These are phyloP conservation scores for Plantago major DNA, from an alignment of 257 asterid genomes.

Conservation along the genomic window DNA sequence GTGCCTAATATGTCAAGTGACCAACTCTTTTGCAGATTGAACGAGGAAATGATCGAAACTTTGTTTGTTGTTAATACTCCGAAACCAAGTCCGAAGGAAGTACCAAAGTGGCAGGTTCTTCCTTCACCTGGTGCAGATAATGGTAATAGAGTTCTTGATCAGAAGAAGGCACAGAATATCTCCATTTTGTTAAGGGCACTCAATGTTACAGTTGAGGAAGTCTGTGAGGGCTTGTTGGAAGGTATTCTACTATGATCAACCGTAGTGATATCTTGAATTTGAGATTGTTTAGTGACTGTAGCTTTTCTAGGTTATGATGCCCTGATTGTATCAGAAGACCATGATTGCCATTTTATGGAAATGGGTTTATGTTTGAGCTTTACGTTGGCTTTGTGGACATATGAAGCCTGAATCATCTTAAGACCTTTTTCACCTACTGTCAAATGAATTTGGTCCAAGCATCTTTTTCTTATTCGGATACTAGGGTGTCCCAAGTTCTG, in stretches of 20 bases:
- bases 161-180: slow-evolving; percentile 89
- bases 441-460: too few species aligned
- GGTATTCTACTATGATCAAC: slow-evolving; percentile 38
- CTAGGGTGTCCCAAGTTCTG: too few species aligned
- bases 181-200: slow-evolving; percentile 86
- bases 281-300: not conserved
- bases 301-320: too few species aligned
- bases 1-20: slow-evolving; percentile 3
- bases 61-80: slow-evolving; percentile 70
- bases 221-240: slow-evolving; percentile 85
- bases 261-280: slow-evolving; percentile 7
- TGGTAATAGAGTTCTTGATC: slow-evolving; percentile 72
- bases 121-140: slow-evolving; percentile 58
- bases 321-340: too few species aligned
- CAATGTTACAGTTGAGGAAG: slow-evolving; percentile 90
- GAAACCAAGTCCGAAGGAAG: slow-evolving; percentile 53
- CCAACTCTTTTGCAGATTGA: slow-evolving; percentile 46
- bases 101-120: slow-evolving; percentile 49
- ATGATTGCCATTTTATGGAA: too few species aligned
- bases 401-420: too few species aligned
- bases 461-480: too few species aligned
- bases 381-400: too few species aligned
- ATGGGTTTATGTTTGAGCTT: too few species aligned
- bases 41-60: slow-evolving; percentile 96
- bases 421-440: too few species aligned